Conservation (phyloP, 2,329 filamentous ascomycete species). For the Coniochaeta hoffmannii region DNA sequence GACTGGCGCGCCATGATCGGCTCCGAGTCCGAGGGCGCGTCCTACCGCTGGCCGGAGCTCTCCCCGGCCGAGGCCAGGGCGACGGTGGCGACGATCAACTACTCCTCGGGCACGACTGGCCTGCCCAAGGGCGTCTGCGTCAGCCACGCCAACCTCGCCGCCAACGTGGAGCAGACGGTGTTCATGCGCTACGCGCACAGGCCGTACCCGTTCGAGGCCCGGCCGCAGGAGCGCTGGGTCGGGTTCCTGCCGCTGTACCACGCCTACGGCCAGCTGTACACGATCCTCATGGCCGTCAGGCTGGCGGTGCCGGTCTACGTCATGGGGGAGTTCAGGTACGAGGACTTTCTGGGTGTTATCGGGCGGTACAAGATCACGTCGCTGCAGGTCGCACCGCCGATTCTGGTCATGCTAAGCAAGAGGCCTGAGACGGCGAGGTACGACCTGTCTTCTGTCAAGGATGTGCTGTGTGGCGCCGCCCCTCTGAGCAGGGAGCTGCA, state of each 20-base stretch:
- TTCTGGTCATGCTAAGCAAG: constrained; percentile 53
- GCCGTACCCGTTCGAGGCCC: constrained; percentile 24
- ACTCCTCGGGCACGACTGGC: constrained; percentile 43
- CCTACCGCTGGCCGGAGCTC: constrained; percentile 34
- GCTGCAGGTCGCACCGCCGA: constrained; percentile 48
- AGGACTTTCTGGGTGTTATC: constrained; percentile 42
- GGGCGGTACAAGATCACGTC: constrained; percentile 45
- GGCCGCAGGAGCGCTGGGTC: constrained; percentile 39
- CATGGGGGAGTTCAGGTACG: constrained; percentile 48
- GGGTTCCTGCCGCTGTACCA: constrained; percentile 63
- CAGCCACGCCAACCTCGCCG: constrained; percentile 31
- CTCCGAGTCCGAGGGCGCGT: constrained; percentile 19
- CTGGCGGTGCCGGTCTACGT: constrained; percentile 33
- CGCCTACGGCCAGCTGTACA: constrained; percentile 28
- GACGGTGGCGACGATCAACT: constrained; percentile 35
- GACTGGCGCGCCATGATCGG: constrained; percentile 35
- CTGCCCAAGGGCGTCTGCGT: constrained; percentile 34
- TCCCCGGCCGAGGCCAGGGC: constrained; percentile 23
- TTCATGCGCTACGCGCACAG: constrained; percentile 25
- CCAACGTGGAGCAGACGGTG: constrained; percentile 42
- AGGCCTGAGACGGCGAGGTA: constrained; percentile 42
- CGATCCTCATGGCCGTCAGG: constrained; percentile 39
- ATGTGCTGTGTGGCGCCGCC: constrained; percentile 44
- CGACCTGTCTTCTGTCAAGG: constrained; percentile 42
- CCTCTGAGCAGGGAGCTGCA: constrained; percentile 42